Conservation (phyloP, 306 rosid species). For the Neltuma alba region DNA sequence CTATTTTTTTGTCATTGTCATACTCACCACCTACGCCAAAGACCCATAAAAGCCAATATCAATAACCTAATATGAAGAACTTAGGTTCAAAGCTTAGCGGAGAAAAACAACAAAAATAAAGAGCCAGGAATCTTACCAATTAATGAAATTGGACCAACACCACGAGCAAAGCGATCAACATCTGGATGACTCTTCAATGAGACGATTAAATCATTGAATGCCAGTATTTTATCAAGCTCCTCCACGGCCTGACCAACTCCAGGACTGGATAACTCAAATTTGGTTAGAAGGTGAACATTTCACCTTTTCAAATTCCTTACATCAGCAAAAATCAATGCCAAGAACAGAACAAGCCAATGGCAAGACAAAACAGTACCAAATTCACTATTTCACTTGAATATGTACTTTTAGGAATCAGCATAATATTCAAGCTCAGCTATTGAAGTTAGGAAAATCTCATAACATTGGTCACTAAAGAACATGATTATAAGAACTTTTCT, state of each 20-base stretch:
- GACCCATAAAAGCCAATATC: constrained; percentile 34
- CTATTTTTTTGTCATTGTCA: constrained; percentile 72
- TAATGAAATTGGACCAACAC: constrained; percentile 87
- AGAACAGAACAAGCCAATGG: background rate
- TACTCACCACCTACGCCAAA: constrained; percentile 78
- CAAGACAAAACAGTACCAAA: constrained; percentile 12
- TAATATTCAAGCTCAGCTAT: constrained; percentile 1
- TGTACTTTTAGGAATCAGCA: constrained; percentile 20
- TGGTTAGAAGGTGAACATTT: constrained; percentile 38
- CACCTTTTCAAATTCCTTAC: background rate
- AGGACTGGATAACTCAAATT: constrained; percentile 58
- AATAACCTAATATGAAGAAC: no score
- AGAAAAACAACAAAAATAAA: background rate
- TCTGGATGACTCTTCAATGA: constrained; percentile 80
- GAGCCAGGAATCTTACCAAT: constrained; percentile 52
- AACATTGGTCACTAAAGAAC: constrained; percentile 1
- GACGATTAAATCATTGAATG: constrained; percentile 70
- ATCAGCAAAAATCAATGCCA: constrained; percentile 1
- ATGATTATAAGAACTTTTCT: constrained; percentile 9
- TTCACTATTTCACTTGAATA: constrained; percentile 28
- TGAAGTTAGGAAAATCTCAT: constrained; percentile 14
- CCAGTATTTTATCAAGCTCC: constrained; percentile 72
- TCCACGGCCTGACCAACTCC: constrained; percentile 65
- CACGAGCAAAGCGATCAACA: constrained; percentile 75
- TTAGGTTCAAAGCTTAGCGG: constrained; percentile 14